Conservation (phyloP, 2,329 filamentous ascomycete genomes). For the Aspergillus chevalieri region DNA sequence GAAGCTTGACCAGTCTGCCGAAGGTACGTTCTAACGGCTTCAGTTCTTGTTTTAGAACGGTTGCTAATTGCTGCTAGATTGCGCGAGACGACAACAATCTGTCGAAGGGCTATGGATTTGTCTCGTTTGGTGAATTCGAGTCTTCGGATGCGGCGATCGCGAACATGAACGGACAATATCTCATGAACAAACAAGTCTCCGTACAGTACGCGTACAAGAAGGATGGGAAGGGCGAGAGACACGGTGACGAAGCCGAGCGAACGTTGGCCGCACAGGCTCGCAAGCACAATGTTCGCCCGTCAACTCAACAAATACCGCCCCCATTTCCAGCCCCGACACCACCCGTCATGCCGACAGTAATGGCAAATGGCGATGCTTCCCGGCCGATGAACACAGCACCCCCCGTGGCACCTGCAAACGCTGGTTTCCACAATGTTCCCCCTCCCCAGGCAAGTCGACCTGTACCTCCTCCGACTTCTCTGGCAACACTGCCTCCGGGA, state of each 20-base stretch:
- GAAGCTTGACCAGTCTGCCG: constrained; percentile 72
- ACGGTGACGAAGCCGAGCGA: constrained; percentile 89
- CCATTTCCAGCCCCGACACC: constrained; percentile 55
- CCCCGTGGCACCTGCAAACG: constrained; percentile 30
- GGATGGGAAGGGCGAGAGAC: constrained; percentile 92
- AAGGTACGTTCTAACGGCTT: constrained; percentile 61
- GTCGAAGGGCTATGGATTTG: constrained; percentile 93
- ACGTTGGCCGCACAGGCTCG: constrained; percentile 87
- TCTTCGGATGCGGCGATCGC: constrained; percentile 84
- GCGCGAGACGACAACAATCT: constrained; percentile 82
- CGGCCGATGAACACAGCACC: constrained; percentile 28
- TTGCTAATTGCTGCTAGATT: constrained; percentile 39
- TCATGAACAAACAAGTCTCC: constrained; percentile 93
- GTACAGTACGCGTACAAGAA: constrained; percentile 99
- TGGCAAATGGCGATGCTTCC: constrained; percentile 38
- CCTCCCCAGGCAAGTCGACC: constrained; percentile 45
- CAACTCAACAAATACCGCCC: constrained; percentile 67
- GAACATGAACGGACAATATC: constrained; percentile 92
- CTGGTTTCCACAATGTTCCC: constrained; percentile 38
- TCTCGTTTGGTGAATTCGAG: constrained; percentile 89
- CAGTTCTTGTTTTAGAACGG: constrained; percentile 1
- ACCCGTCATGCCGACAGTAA: constrained; percentile 39
- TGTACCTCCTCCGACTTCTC: constrained; percentile 50
- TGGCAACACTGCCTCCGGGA: constrained; percentile 44
- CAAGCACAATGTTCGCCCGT: constrained; percentile 84